Base-by-base conservation (phyloP, 495 filamentous ascomycete species). In the Beverwykella pulmonaria region DNA sequence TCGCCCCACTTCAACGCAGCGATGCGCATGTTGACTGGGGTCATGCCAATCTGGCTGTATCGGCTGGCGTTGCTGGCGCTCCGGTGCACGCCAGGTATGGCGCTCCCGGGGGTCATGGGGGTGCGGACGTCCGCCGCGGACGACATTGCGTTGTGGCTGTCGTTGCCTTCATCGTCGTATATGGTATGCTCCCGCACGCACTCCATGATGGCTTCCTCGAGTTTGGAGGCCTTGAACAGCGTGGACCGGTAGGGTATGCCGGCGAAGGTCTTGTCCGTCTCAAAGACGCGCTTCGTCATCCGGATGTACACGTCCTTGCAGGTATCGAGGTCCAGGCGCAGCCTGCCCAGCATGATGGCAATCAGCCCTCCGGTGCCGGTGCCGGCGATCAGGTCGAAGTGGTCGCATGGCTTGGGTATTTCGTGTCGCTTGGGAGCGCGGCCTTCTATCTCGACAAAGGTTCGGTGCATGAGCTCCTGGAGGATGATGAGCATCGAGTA, bases 401-500 rank as follows among this genome's bases (percentile, higher is more conserved):
- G 91, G 66, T 98, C 95, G 86, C 92, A 96, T 65, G 94, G 94
- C 71, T 96, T 97, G 26, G 95, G 94, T 23, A 98, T 93, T 71
- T 97, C 87, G 69, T 92, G 86, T 73, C 90, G 86, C 58, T 87
- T 86, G 54, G 93, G 92, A 17, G 92, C 90, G 68, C 88, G 84
- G 27, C 92, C 91, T 78, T 95, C 88, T 52, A 81, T 83, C 79
- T 94, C 90, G 74, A 94, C 90, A 74, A 92, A 96, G 7, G 90
- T 91, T 36, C 89, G 84, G 78, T 96, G 90, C 94, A 98, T 98
- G 47, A 98, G 82, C 80, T 97, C 92, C 81, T 95, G 91, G 58
- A 98, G 86, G 61, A 98, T 88, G 66, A 96, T 90, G 73, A 96
- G 87, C 84, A 97, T 96, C 53, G 93, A 97, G 81, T 97, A 99